Base-by-base conservation (phyloP, 2,329 filamentous ascomycete species). In the Alternaria triticina region DNA sequence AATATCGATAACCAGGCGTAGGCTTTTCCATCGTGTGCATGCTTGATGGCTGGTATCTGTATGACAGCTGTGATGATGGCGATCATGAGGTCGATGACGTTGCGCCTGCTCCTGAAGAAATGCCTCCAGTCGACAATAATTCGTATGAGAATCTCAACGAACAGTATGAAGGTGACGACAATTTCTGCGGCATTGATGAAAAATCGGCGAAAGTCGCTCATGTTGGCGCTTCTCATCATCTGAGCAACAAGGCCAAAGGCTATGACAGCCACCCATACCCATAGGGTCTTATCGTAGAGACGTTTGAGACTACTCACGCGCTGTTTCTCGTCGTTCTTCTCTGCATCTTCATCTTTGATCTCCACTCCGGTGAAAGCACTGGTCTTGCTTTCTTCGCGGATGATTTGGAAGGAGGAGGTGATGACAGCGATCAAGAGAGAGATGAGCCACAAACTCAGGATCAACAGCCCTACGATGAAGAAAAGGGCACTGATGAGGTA, bases 371-470 rank as follows among this genome's bases (percentile, higher is more conserved):
- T 94, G 79, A 99, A 99, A 4, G 96, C 96, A 82, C 94, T 97
- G 30, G 91, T 90, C 79, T 91, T 94, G 81, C 93, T 97, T 78
- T 99, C 96, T 82, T 99, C 96, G 67, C 96, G 89, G 72, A 99
- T 99, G 69, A 99, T 92, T 78, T 99, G 96, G 75, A 99, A 99
- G 1, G 95, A 97, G 6, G 96, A 97, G 0, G 96, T 99, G 77
- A 99, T 99, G 73, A 99, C 96, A 4, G 96, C 96, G 75, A 99
- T 97, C 50, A 91, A 81, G 81, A 99, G 87, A 79, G 97, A 98
- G 67, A 96, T 94, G 74, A 99, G 87, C 96, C 96, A 99, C 54
- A 99, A 86, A 83, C 93, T 96, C 85, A 99, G 88, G 68, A 99
- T 93, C 74, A 99, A 89, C 76, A 97, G 95, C 1, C 85, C 88